Evolutionary conservation across 2,329 filamentous ascomycete genomes (phyloP).

Genomic region (Exophiala mesophila): DNA sequence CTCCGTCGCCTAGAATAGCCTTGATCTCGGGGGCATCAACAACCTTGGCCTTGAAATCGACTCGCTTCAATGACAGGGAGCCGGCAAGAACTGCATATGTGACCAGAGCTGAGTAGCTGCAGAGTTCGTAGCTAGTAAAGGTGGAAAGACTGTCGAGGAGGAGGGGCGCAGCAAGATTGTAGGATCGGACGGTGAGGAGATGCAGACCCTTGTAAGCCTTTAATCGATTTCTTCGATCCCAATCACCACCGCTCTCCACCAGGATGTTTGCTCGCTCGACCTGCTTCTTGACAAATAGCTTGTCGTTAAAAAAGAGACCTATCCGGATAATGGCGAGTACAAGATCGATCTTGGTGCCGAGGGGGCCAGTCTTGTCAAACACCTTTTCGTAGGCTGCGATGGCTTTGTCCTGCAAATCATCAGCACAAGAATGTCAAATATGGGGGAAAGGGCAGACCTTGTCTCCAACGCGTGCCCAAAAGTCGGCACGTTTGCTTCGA

Average conservation of each 20-base stretch:
- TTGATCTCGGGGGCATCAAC: conserved; percentile 98
- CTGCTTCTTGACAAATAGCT: conserved; percentile 85
- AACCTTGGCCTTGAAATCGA: conserved; percentile 98
- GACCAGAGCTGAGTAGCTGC: conserved; percentile 90
- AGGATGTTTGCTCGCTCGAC: conserved; percentile 83
- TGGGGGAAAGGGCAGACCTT: conserved; percentile 58
- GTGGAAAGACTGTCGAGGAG: conserved; percentile 96
- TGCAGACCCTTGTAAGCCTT: conserved; percentile 98
- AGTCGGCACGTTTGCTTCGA: conserved; percentile 89
- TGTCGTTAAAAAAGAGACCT: conserved; percentile 93
- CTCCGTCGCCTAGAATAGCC: conserved; percentile 84
- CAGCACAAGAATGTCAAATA: neutral
- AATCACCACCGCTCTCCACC: conserved; percentile 93
- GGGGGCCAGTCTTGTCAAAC: conserved; percentile 93
- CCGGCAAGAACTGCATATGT: conserved; percentile 94
- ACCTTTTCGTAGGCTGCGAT: conserved; percentile 87
- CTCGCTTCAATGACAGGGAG: conserved; percentile 87
- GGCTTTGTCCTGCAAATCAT: conserved; percentile 72
- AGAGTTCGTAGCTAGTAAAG: conserved; percentile 97
- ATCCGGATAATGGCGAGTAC: conserved; percentile 94
- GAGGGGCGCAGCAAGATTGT: conserved; percentile 82
- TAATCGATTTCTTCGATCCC: conserved; percentile 95
- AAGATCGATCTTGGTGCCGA: conserved; percentile 95
- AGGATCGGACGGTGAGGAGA: conserved; percentile 84
- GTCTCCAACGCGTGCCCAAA: conserved; percentile 91